Conservation (phyloP, 2,329 filamentous ascomycete species). For the Xylaria arbuscula region DNA sequence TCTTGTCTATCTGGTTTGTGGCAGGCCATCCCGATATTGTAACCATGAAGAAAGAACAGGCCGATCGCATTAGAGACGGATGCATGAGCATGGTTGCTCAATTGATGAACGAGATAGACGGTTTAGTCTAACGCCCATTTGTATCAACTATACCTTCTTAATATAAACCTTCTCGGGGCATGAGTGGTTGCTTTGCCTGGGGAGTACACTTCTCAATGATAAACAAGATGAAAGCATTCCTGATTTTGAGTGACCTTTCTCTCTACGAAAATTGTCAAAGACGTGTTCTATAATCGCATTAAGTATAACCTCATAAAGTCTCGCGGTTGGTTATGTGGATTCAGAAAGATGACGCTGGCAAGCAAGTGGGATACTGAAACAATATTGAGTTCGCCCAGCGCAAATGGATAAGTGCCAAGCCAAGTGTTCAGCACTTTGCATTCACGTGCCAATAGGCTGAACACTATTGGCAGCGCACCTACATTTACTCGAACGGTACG, state of each 20-base stretch:
- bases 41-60: constrained; percentile 20
- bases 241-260: neutral
- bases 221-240: neutral
- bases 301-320: neutral
- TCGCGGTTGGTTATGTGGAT: neutral
- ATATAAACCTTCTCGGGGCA: constrained; percentile 26
- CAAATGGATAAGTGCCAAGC: constrained; percentile 27
- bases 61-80: constrained; percentile 29
- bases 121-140: constrained; percentile 25
- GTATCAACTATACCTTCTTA: constrained; percentile 31
- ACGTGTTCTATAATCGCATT: neutral
- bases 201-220: constrained; percentile 26
- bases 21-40: constrained; percentile 28
- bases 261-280: neutral
- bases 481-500: constrained; percentile 24
- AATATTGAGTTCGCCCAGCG: neutral
- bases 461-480: constrained; percentile 31
- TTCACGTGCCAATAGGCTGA: constrained; percentile 30
- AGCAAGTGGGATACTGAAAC: neutral
- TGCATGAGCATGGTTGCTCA: constrained; percentile 33
- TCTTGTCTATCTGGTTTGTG: constrained; percentile 27
- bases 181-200: constrained; percentile 7
- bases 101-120: constrained; percentile 34
- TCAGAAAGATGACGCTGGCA: neutral
- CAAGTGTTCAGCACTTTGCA: neutral